These are phyloP conservation scores for Dittrichia graveolens DNA, from an alignment of 129 eudicot genomes.

Conservation along the genomic window DNA sequence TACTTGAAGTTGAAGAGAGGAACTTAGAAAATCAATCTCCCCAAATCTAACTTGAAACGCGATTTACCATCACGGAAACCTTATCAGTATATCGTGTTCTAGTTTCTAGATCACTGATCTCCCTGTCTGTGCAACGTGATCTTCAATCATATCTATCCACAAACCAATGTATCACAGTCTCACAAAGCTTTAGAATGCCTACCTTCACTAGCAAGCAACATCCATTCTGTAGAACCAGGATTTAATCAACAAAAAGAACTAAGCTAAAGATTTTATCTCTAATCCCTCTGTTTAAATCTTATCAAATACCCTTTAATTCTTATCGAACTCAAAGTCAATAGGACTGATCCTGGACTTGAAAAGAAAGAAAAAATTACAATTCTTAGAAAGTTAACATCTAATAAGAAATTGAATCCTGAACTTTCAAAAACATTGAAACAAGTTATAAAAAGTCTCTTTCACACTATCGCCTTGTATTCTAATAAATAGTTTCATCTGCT, in stretches of 20 bases:
- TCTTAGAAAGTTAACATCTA: background rate
- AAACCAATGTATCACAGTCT: background rate
- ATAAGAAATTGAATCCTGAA: background rate
- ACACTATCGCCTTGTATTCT: too few species aligned
- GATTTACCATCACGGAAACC: background rate
- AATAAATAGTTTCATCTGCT: background rate
- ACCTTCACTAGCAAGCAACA: background rate
- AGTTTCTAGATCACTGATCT: background rate
- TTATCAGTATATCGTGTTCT: background rate
- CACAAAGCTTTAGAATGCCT: background rate
- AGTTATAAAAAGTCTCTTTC: too few species aligned
- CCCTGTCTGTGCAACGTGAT: too few species aligned
- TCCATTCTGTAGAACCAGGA: too few species aligned
- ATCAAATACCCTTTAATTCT: background rate
- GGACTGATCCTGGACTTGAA: background rate
- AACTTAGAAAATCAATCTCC: background rate
- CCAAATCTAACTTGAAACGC: background rate
- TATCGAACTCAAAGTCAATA: background rate
- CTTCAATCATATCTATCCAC: background rate
- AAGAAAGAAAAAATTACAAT: background rate
- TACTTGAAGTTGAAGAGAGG: too few species aligned
- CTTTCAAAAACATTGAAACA: background rate
- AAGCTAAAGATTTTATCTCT: background rate
- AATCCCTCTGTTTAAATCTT: background rate
- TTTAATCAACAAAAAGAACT: background rate